phyloP scores from a whole-genome alignment of 805 yeast species.

The Ogataea henricii region DNA sequence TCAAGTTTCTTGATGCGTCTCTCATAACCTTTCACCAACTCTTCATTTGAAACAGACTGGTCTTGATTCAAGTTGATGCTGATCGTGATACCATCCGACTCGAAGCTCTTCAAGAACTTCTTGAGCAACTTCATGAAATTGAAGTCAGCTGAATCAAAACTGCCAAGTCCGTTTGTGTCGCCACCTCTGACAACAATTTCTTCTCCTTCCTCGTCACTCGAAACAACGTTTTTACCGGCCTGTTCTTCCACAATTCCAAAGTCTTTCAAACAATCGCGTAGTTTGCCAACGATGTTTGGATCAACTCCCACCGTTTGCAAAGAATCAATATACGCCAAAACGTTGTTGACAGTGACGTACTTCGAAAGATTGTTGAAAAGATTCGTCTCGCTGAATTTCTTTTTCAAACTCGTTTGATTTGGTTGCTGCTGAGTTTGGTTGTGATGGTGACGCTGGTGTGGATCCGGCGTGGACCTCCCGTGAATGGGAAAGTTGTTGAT shows the following conservation, averaged over 20 bases:
- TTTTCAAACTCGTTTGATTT: not conserved
- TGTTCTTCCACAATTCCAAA: conserved; percentile 11
- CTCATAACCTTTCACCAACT: conserved; percentile 62
- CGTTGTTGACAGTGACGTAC: conserved; percentile 31
- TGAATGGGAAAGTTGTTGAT: conserved; percentile 29
- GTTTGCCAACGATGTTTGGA: conserved; percentile 35
- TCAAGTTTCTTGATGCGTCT: conserved; percentile 76
- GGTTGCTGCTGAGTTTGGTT: conserved; percentile 2
- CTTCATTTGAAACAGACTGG: conserved; percentile 29
- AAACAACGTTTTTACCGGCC: not conserved
- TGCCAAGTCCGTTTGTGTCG: conserved; percentile 33
- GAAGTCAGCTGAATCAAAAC: conserved; percentile 30
- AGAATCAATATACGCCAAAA: conserved; percentile 39
- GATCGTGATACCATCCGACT: conserved; percentile 36
- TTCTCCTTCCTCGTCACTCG: conserved; percentile 24
- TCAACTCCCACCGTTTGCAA: conserved; percentile 36
- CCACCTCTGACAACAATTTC: conserved; percentile 27
- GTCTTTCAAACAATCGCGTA: conserved; percentile 39
- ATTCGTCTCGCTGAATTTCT: conserved; percentile 5
- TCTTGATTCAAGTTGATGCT: conserved; percentile 38
- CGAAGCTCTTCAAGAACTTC: conserved; percentile 48
- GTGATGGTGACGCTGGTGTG: conserved; percentile 8
- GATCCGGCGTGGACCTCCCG: conserved; percentile 16
- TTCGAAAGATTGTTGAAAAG: conserved; percentile 23
- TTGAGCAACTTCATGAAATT: conserved; percentile 43